Evolutionary conservation across 1,139 yeast species (phyloP), one percentile per base, ranked within the genome.

Genomic region (Yamadazyma atlantica): DNA sequence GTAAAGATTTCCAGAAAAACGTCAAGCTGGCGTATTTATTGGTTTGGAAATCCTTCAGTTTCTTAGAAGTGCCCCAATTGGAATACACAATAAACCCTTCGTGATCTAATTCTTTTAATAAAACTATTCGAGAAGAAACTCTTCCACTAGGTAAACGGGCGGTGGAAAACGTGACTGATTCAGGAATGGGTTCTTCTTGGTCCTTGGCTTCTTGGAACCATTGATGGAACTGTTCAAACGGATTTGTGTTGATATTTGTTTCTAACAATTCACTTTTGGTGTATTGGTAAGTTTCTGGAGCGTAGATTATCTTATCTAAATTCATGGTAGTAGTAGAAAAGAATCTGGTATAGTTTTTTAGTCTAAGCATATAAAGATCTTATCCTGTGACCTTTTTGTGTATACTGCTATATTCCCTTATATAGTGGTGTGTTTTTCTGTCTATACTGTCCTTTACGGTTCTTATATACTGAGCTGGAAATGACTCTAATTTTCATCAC

Each of bases 1-100:
- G 96, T 33, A 83, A 60, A 47, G 80, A 81, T 39, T 86, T 87
- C 97, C 98, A 92, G 65, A 89, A 90, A 59, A 90, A 94, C n/a
- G 84, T 83, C 47, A 92, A 66, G 1, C 95, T 79, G 1, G 90
- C 97, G 55, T 77, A 75, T 45, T 86, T 85, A 59, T 92, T 92
- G 30, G 83, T 66, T 29, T 65, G 66, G 44, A 81, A 68, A 58
- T 90, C 97, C 36, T 65, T 58, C 19, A 84, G 78, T 62, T 92
- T 92, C 61, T 87, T 88, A 29, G 95, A 84, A 9, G 83, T 74
- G 30, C 75, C 88, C 95, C 96, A 90, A 61, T 92, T 92, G 38
- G 96, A 87, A 63, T 86, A 92, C 27, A 92, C 72, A n/a, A 89
- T 78, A 50, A 92, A 85, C 4, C 97, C 98, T 39, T 78, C 74